Evolutionary conservation across 2,329 filamentous ascomycete genomes (phyloP).

Genomic region (Xylaria sp.): DNA sequence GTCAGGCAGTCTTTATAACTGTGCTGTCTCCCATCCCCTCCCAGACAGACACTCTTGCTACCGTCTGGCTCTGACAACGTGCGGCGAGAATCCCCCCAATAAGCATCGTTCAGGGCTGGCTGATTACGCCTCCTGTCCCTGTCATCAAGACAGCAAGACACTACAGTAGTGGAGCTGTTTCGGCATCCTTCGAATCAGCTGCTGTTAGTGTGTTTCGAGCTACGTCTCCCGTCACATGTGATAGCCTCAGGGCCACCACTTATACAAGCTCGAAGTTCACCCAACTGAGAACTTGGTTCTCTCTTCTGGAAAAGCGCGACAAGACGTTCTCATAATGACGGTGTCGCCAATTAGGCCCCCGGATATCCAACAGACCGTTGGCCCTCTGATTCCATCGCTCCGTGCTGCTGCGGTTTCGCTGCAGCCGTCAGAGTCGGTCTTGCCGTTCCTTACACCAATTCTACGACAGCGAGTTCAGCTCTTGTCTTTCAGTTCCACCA

Average conservation of each 20-base stretch:
- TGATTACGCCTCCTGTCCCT: slow-evolving; percentile 1
- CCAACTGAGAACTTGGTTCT: background rate
- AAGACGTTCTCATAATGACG: slow-evolving; percentile 34
- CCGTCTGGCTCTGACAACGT: background rate
- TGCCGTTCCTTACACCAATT: slow-evolving; percentile 68
- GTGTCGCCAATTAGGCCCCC: slow-evolving; percentile 48
- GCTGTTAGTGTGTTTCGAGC: background rate
- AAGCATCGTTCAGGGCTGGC: background rate
- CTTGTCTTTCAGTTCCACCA: slow-evolving; percentile 59
- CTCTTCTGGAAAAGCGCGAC: background rate
- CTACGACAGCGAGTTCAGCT: slow-evolving; percentile 70
- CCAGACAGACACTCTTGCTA: background rate
- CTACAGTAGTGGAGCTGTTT: slow-evolving; percentile 4
- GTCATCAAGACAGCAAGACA: background rate
- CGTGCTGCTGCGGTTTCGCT: slow-evolving; percentile 64
- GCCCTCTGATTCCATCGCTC: slow-evolving; percentile 64
- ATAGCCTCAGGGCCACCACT: slow-evolving; percentile 24
- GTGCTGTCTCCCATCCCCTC: background rate
- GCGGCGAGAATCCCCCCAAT: background rate
- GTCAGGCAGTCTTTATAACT: background rate
- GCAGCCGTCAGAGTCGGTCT: slow-evolving; percentile 59
- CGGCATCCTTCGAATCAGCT: background rate
- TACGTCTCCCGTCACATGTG: slow-evolving; percentile 21
- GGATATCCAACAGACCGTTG: slow-evolving; percentile 55
- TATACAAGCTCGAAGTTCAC: background rate